Conservation (phyloP, 2,329 filamentous ascomycete genomes). For the Leptographium radiaticola region DNA sequence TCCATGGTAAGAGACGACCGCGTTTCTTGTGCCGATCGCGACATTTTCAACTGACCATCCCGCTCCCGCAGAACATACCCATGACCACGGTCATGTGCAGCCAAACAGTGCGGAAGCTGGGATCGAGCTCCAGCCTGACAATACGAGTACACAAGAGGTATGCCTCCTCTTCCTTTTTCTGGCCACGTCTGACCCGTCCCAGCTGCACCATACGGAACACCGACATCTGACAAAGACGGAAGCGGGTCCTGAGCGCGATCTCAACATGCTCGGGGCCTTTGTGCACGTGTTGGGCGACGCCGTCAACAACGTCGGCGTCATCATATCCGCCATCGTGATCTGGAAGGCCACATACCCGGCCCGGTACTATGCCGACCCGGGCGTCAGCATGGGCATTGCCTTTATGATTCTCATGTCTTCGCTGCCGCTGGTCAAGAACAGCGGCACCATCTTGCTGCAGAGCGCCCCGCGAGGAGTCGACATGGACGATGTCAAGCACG, state of each 20-base stretch:
- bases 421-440: constrained; percentile 46
- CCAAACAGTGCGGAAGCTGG: constrained; percentile 6
- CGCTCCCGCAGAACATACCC: constrained; percentile 15
- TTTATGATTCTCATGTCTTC: constrained; percentile 58
- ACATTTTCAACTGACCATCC: too few relatives aligned
- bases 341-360: constrained; percentile 46
- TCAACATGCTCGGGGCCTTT: constrained; percentile 60
- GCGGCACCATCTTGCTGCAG: constrained; percentile 54
- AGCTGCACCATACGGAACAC: constrained; percentile 30
- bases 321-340: constrained; percentile 54
- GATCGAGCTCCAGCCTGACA: background rate
- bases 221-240: constrained; percentile 26
- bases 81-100: constrained; percentile 13
- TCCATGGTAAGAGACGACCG: constrained; percentile 47
- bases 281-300: constrained; percentile 61
- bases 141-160: background rate
- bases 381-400: constrained; percentile 53
- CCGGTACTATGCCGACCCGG: constrained; percentile 61
- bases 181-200: too few relatives aligned
- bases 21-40: background rate
- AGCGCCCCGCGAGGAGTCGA: constrained; percentile 48
- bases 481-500: constrained; percentile 50
- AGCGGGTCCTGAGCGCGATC: constrained; percentile 34
- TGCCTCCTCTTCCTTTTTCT: background rate
- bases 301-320: constrained; percentile 65